Base-by-base conservation (phyloP, 305 asterid species). In the Fraxinus dipetala region DNA sequence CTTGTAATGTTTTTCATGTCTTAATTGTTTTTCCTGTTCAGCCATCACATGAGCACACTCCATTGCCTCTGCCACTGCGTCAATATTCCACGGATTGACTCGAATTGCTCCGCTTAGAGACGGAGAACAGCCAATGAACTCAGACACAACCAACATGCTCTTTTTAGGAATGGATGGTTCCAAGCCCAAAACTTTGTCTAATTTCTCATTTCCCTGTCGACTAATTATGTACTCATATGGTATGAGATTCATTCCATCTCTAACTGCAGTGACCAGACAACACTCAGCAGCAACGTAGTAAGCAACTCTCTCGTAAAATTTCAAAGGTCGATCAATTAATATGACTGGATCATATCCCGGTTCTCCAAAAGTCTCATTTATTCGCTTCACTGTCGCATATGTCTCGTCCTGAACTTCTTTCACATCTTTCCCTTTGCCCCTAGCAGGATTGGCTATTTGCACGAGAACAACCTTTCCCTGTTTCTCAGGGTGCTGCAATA, bases 231-330 rank as follows among this genome's bases (percentile, higher is more conserved):
- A 89, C 80, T 89, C 92, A 20, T 89, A 89, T 0, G 92, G 92
- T 59, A 89, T 89, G 79, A 89, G 92, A 85, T 89, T 89, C 92
- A 89, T 89, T 40, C 92, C 92, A 79, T 89, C 92, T 83, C 92
- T 83, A 79, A 89, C 92, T 11, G 92, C 92, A 0, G 92, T 89
- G 65, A 89, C 92, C 85, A 89, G 78, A 82, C 92, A 88, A 81
- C 92, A 88, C 84, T 88, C 92, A 0, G 92, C 87, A 2, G 81
- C 91, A 7, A 89, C 92, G 79, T 89, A 89, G 75, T 89, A 89
- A 3, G 91, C 92, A 74, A 89, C 83, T 79, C 92, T 80, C 76
- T 89, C 92, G 18, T 79, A 88, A 77, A 89, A 89, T 76, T 89
- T 86, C 30, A 89, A 78, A 3, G 89, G 91, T 73, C 86, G 84